Conservation (phyloP, 306 rosid genomes). For the Cyamopsis tetragonoloba region DNA sequence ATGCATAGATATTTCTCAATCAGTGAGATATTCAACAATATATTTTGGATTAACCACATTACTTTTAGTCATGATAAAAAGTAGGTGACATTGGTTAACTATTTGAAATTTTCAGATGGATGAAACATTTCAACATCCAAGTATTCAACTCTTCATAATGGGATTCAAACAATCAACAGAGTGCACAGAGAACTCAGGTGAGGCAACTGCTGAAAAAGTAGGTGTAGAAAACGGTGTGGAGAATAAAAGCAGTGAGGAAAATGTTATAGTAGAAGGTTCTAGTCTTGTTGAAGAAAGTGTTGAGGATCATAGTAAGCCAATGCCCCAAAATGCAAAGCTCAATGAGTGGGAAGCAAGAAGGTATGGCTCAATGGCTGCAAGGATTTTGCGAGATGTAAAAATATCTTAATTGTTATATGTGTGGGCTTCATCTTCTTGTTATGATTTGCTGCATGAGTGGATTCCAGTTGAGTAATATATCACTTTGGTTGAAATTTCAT, state of each 20-base stretch:
- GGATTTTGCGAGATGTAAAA: constrained; percentile 72
- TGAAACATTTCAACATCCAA: constrained; percentile 83
- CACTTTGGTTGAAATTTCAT: too few species aligned
- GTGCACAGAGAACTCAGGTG: constrained; percentile 22
- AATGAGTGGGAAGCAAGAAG: constrained; percentile 89
- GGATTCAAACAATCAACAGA: constrained; percentile 42
- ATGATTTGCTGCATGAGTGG: too few species aligned
- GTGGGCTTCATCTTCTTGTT: too few species aligned
- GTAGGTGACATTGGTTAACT: neutral
- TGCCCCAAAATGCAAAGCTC: constrained; percentile 36
- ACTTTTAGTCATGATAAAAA: neutral
- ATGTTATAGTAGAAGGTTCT: constrained; percentile 19
- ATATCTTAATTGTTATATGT: constrained; percentile 42
- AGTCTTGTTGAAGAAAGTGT: constrained; percentile 29
- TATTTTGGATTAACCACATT: neutral
- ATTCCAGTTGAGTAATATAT: too few species aligned
- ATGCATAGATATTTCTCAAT: too few species aligned
- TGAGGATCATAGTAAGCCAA: constrained; percentile 35
- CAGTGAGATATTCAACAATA: too few species aligned
- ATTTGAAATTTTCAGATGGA: constrained; percentile 69
- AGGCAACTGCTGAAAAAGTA: constrained; percentile 25
- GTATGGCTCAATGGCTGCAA: constrained; percentile 81
- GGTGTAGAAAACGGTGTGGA: constrained; percentile 37
- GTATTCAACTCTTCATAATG: constrained; percentile 76
- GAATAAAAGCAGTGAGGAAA: constrained; percentile 26